Conservation (phyloP, 805 yeast genomes). For the Candida qinlingensis region DNA sequence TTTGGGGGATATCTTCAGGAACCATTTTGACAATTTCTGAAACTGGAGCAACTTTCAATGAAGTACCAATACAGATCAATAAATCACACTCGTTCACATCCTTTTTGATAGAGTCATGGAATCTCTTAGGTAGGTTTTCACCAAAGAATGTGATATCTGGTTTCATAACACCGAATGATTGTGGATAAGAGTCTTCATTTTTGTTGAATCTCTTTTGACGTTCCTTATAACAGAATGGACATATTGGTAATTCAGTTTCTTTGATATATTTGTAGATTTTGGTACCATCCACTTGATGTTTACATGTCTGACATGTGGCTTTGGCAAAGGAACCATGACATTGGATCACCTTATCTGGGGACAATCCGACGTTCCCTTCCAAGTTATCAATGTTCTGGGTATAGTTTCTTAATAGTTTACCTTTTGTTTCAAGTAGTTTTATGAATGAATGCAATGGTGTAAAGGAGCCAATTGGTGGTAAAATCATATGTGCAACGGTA, state of each 20-base stretch:
- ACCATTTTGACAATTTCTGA: conserved; percentile 77
- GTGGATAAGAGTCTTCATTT: conserved; percentile 25
- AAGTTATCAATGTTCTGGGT: conserved; percentile 89
- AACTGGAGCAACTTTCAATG: conserved; percentile 89
- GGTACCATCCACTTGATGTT: conserved; percentile 59
- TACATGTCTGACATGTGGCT: conserved; percentile 80
- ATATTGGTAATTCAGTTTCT: conserved; percentile 56
- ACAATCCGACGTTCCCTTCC: conserved; percentile 75
- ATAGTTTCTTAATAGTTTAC: conserved; percentile 74
- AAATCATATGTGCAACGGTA: conserved; percentile 77
- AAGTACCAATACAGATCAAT: conserved; percentile 82
- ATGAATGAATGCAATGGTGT: conserved; percentile 84
- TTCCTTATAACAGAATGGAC: conserved; percentile 57
- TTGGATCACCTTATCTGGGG: conserved; percentile 64
- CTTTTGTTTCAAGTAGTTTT: conserved; percentile 64
- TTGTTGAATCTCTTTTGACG: conserved; percentile 30
- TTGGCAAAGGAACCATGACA: conserved; percentile 92
- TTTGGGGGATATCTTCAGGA: conserved; percentile 72
- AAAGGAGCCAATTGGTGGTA: conserved; percentile 63
- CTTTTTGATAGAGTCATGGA: conserved; percentile 51
- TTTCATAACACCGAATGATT: conserved; percentile 75
- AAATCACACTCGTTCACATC: conserved; percentile 73
- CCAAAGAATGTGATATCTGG: conserved; percentile 94
- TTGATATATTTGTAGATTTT: conserved; percentile 56
- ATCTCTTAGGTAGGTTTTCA: conserved; percentile 68